Evolutionary conservation across 306 rosid species (phyloP), one percentile per base, ranked within the genome.

Genomic region (Medicago ruthenica): DNA sequence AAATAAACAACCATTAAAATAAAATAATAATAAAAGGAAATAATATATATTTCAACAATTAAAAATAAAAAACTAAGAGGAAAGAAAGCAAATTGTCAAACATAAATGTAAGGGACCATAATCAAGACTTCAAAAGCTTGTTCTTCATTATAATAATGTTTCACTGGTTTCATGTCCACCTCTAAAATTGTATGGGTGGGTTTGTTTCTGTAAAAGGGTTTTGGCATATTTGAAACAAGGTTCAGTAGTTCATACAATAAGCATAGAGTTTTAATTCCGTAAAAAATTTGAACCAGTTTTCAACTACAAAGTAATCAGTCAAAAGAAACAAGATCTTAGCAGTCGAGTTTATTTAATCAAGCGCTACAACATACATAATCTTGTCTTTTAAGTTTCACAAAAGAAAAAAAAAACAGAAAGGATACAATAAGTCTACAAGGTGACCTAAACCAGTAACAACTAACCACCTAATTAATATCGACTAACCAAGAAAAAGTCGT

Each of bases 401-500:
- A 27, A 27, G 31, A 3, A 27, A 27, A 27, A 27, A 27, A 80
- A 14, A 40, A 9, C 42, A 50, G 31, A 61, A 66, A 80, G 24
- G 74, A 75, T 68, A 69, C 70, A 76, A 15, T 31, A 21, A 73
- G 27, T 75, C 74, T 64, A 67, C 51, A 66, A 47, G 72, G 47
- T 31, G 78, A 58, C 34, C 72, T 20, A 76, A 40, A 45, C 73
- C 79, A 88, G 76, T 88, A 92, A 16, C 97, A 88, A 73, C 84
- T 67, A 76, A 91, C 81, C 51, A 53, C 18, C 69, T 20, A 73
- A 54, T 69, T 82, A 92, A 78, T 90, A 92, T 10, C 98, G 91
- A 76, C 85, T 67, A 76, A 91, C 81, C 57, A 85, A 81, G 78
- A 85, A 65, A 50, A 94, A 94, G 42, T 90, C 96, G 0, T 89